Evolutionary conservation across 441 rosid genomes (phyloP).

Genomic region (Jatropha podagrica): DNA sequence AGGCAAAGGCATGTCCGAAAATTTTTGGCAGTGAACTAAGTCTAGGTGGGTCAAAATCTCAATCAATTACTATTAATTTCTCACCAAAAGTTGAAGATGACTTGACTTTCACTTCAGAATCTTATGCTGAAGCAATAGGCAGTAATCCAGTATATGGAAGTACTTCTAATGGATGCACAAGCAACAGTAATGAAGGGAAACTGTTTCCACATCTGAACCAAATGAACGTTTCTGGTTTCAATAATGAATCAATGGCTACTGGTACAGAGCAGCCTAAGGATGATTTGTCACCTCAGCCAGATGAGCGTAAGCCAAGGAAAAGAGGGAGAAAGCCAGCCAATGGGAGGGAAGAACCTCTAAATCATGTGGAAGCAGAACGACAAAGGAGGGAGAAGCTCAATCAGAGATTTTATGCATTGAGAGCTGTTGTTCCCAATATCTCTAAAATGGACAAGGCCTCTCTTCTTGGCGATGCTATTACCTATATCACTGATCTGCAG

Average conservation of each 20-base stretch:
- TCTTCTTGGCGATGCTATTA: conserved; percentile 86
- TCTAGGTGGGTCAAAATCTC: conserved; percentile 63
- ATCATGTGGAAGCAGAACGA: conserved; percentile 96
- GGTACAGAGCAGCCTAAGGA: conserved; percentile 55
- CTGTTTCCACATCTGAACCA: conserved; percentile 44
- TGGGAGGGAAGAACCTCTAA: conserved; percentile 94
- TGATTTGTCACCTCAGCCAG: conserved; percentile 46
- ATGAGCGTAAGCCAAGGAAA: conserved; percentile 80
- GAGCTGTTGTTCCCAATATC: conserved; percentile 96
- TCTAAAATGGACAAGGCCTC: conserved; percentile 99
- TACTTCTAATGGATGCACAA: conserved; percentile 56
- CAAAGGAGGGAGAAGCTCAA: conserved; percentile 98
- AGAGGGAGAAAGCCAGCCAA: conserved; percentile 95
- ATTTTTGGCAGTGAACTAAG: conserved; percentile 83
- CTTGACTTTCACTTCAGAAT: conserved; percentile 52
- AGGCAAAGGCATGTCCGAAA: conserved; percentile 47
- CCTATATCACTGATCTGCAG: conserved; percentile 81
- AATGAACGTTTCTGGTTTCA: conserved; percentile 35
- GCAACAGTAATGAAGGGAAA: conserved; percentile 45
- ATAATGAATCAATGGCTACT: conserved; percentile 34
- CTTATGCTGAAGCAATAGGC: conserved; percentile 39
- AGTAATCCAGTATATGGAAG: conserved; percentile 50
- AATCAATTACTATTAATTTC: conserved; percentile 67
- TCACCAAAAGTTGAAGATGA: conserved; percentile 80
- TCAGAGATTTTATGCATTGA: conserved; percentile 86